Percentiles rank a stretch among this genome's conserved stretches.
Evolutionary conservation across 495 filamentous ascomycete genomes (phyloP).

Genomic region (Penicillium pulvis): DNA sequence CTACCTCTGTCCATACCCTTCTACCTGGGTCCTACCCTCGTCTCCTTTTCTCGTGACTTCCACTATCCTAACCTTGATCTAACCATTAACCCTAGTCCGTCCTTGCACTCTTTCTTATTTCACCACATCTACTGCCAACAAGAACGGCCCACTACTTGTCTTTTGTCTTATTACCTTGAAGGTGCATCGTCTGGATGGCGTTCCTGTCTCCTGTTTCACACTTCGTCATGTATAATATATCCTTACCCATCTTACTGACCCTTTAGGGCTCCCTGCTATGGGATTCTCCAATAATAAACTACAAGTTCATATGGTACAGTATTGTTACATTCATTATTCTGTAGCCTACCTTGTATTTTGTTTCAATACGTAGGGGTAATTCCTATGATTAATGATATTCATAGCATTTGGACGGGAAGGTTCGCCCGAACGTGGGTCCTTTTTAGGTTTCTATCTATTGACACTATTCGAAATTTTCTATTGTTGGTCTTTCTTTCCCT

Average conservation of each 20-base stretch:
- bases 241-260: not conserved
- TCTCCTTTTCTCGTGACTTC: constrained; percentile 4
- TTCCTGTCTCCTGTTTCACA: not conserved
- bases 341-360: no score
- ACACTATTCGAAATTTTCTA: no score
- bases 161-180: constrained; percentile 8
- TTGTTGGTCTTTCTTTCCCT: no score
- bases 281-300: not conserved
- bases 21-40: constrained; percentile 1
- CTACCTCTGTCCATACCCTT: constrained; percentile 1
- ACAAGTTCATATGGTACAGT: no score
- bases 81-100: constrained; percentile 3
- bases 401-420: no score
- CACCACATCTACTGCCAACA: not conserved
- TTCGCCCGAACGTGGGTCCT: no score
- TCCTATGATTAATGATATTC: no score
- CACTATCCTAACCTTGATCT: constrained; percentile 5
- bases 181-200: constrained; percentile 11
- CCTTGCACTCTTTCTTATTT: constrained; percentile 2
- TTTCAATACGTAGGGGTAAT: no score
- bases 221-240: constrained; percentile 1
- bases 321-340: no score
- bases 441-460: no score
- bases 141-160: not conserved
- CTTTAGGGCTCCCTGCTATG: no score